Conservation (phyloP, 768 basidiomycete genomes). For the Leccinum subgranulosum region DNA sequence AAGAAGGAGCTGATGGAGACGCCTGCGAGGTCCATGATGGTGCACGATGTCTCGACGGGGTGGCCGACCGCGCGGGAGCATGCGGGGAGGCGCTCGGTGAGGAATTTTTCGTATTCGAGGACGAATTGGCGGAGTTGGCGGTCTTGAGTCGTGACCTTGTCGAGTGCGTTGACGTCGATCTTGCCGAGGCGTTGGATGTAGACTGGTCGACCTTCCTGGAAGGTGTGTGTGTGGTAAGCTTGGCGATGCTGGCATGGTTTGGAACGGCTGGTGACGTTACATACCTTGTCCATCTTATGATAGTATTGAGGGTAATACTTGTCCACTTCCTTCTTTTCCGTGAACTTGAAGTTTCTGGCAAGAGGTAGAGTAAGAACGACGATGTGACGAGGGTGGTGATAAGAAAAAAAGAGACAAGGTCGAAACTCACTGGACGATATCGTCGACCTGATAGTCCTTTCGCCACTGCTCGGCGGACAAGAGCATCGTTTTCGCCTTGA, state of each 20-base stretch:
- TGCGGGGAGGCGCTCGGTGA: constrained; percentile 76
- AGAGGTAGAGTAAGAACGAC: neutral
- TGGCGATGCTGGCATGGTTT: neutral
- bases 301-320: constrained; percentile 96
- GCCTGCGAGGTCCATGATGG: constrained; percentile 86
- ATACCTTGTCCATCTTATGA: constrained; percentile 88
- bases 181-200: constrained; percentile 93
- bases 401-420: too few relatives aligned
- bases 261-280: constrained; percentile 23
- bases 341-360: constrained; percentile 78
- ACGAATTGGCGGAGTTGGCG: constrained; percentile 88
- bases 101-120: constrained; percentile 88
- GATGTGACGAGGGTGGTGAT: neutral
- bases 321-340: constrained; percentile 78
- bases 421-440: constrained; percentile 57
- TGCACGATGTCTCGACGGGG: constrained; percentile 95
- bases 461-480: constrained; percentile 84
- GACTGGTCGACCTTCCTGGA: constrained; percentile 88
- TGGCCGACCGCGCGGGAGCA: constrained; percentile 70
- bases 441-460: constrained; percentile 77
- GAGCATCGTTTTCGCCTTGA: constrained; percentile 82
- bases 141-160: constrained; percentile 78
- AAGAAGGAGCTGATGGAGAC: constrained; percentile 77
- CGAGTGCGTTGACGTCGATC: constrained; percentile 83
- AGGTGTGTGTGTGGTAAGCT: neutral